phyloP scores from a whole-genome alignment of 2,329 filamentous ascomycete species.

The Plenodomus lindquistii region DNA sequence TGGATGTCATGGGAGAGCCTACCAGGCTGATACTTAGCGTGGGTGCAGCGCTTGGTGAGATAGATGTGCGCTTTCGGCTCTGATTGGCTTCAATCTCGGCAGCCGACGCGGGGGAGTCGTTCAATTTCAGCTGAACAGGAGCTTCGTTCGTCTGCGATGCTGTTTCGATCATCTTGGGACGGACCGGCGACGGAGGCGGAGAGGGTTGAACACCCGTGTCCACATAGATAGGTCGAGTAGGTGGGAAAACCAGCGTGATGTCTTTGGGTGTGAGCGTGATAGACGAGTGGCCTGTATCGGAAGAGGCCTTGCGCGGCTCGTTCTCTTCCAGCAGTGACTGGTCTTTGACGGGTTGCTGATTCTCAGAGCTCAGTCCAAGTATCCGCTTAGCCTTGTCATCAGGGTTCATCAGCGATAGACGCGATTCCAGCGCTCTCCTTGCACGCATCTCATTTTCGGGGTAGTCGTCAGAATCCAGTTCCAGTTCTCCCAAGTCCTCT shows the following conservation, averaged over 20 bases:
- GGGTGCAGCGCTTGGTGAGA: slow-evolving; percentile 28
- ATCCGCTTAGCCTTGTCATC: slow-evolving; percentile 54
- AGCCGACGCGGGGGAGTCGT: slow-evolving; percentile 18
- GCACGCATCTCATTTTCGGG: slow-evolving; percentile 48
- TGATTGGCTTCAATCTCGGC: slow-evolving; percentile 72
- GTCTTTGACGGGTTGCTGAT: slow-evolving; percentile 29
- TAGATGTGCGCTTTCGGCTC: slow-evolving; percentile 67
- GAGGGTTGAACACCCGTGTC: slow-evolving; percentile 83
- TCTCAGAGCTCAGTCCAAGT: slow-evolving; percentile 45
- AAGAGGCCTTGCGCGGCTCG: slow-evolving; percentile 26
- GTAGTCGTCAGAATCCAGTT: slow-evolving; percentile 70
- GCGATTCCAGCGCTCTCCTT: slow-evolving; percentile 45
- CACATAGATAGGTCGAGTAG: slow-evolving; percentile 60
- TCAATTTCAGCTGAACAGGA: slow-evolving; percentile 24
- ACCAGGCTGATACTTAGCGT: slow-evolving; percentile 17
- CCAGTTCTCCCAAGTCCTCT: slow-evolving; percentile 51
- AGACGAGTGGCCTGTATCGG: slow-evolving; percentile 28
- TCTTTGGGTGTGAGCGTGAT: slow-evolving; percentile 29
- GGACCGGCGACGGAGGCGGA: slow-evolving; percentile 73
- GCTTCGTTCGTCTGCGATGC: slow-evolving; percentile 26
- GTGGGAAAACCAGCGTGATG: slow-evolving; percentile 37
- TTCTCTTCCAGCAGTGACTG: slow-evolving; percentile 22
- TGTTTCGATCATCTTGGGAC: slow-evolving; percentile 29
- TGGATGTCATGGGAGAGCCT: slow-evolving; percentile 62
- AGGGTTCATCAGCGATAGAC: slow-evolving; percentile 43